phyloP scores from a whole-genome alignment of 2,329 filamentous ascomycete genomes.

The Atkinsonella hypoxylon region DNA sequence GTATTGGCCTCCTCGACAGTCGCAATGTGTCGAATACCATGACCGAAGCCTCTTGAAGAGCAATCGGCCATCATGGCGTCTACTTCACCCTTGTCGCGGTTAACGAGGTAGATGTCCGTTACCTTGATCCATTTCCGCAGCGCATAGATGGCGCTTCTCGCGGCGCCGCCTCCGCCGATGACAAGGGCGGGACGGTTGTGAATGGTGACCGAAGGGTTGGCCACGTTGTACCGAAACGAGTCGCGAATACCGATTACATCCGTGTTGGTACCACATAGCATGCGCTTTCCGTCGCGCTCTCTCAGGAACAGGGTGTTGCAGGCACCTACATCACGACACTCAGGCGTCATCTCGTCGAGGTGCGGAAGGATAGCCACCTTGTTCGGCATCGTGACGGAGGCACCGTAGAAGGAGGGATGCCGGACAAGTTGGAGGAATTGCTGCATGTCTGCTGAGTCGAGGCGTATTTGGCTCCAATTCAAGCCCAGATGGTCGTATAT shows the following conservation, averaged over 20 bases:
- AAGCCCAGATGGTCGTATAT: constrained; percentile 40
- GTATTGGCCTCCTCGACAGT: constrained; percentile 46
- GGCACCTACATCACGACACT: constrained; percentile 62
- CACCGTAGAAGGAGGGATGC: constrained; percentile 51
- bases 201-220: constrained; percentile 32
- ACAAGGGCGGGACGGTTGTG: constrained; percentile 56
- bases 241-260: constrained; percentile 70
- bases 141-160: constrained; percentile 67
- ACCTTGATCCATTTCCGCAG: constrained; percentile 58
- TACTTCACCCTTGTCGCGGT: constrained; percentile 58
- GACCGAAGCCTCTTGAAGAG: constrained; percentile 43
- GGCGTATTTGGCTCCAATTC: constrained; percentile 38
- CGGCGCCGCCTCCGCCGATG: constrained; percentile 67
- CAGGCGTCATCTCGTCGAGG: constrained; percentile 60
- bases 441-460: constrained; percentile 39
- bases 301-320: constrained; percentile 69
- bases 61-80: constrained; percentile 55
- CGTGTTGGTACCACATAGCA: constrained; percentile 66
- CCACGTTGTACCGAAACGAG: constrained; percentile 48
- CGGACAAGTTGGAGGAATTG: constrained; percentile 39
- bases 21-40: constrained; percentile 47
- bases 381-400: constrained; percentile 69
- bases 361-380: constrained; percentile 66
- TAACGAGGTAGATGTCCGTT: constrained; percentile 62
- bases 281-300: constrained; percentile 32